A percentile compares a stretch with the other conserved stretches of the same genome.
Evolutionary conservation across 73 alveolate genomes (phyloP).

Genomic region (Paramecium sexaurelia): DNA sequence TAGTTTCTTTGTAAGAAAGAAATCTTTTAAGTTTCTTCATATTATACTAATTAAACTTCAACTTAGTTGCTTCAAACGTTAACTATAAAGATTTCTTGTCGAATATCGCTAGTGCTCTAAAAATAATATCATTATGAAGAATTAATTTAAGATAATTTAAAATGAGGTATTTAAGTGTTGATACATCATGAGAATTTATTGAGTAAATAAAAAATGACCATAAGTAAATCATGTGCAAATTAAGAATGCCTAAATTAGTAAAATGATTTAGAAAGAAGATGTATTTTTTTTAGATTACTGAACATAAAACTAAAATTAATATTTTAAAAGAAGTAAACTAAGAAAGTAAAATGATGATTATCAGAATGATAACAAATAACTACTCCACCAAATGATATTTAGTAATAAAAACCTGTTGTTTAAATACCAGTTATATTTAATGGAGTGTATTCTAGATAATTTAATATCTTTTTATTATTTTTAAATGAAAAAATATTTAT

Average conservation of each 20-base stretch:
- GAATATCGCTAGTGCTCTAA: background rate
- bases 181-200: background rate
- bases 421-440: background rate
- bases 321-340: background rate
- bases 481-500: too few species aligned
- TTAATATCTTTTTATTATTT: too few species aligned
- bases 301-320: constrained; percentile 28
- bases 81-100: constrained; percentile 27
- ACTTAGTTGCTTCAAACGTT: constrained; percentile 27
- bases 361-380: background rate
- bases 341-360: too few species aligned
- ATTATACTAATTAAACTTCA: background rate
- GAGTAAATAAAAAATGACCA: constrained; percentile 2
- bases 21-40: background rate
- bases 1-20: background rate
- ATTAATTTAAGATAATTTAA: background rate
- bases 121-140: constrained; percentile 26
- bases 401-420: background rate
- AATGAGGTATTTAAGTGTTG: background rate
- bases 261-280: background rate
- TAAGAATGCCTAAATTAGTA: background rate
- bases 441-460: too few species aligned
- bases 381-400: background rate
- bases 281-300: background rate
- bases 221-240: background rate